Percentiles rank a stretch among this genome's conserved stretches.
Conservation (phyloP, 331 rosid genomes). For the Quercus phellos region DNA sequence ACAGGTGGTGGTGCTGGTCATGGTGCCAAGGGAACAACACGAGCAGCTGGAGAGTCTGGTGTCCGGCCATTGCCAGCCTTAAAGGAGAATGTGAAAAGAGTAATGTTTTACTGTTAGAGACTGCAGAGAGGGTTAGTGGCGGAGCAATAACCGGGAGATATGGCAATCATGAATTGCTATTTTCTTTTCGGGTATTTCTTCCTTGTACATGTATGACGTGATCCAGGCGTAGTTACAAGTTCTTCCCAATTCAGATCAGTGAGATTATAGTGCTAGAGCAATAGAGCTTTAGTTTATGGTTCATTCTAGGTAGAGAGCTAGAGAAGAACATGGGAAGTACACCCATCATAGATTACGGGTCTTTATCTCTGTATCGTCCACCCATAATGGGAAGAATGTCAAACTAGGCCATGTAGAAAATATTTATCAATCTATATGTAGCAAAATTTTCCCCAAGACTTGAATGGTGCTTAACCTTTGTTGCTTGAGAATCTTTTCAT, state of each 20-base stretch:
- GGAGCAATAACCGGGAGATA: constrained; percentile 16
- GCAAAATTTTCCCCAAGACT: constrained; percentile 23
- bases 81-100: constrained; percentile 97
- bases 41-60: constrained; percentile 61
- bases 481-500: constrained; percentile 1
- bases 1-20: constrained; percentile 46
- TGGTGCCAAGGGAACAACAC: constrained; percentile 44
- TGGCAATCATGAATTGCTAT: constrained; percentile 24
- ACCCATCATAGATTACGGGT: constrained; percentile 24
- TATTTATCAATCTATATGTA: constrained; percentile 34
- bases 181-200: constrained; percentile 4
- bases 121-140: constrained; percentile 19
- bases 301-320: constrained; percentile 15
- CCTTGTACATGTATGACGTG: constrained; percentile 23
- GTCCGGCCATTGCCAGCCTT: constrained; percentile 92
- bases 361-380: constrained; percentile 5
- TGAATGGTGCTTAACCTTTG: constrained; percentile 6
- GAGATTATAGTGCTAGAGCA: constrained; percentile 31
- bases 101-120: constrained; percentile 92
- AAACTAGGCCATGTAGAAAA: constrained; percentile 44
- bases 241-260: constrained; percentile 30
- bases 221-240: constrained; percentile 12
- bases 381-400: constrained; percentile 24
- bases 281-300: constrained; percentile 30
- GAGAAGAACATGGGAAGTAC: constrained; percentile 25